phyloP scores from a whole-genome alignment of 192 early-diverging fungal genomes.

The Podila minutissima region DNA sequence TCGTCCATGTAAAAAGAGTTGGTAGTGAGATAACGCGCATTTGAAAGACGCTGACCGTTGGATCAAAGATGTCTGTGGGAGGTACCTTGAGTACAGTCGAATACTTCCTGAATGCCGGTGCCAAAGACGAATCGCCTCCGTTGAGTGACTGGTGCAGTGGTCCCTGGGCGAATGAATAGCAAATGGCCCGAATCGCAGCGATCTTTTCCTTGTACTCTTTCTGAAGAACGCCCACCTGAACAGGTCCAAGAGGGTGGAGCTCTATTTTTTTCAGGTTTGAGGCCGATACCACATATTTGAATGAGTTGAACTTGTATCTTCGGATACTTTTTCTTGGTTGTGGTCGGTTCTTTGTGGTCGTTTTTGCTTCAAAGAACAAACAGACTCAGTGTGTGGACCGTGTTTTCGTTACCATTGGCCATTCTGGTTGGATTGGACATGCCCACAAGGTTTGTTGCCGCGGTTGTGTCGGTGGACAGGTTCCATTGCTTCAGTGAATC shows the following conservation, averaged over 20 bases:
- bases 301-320: too few relatives aligned
- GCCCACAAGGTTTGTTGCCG: slow-evolving; percentile 19
- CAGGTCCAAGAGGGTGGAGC: slow-evolving; percentile 47
- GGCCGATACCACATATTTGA: neutral
- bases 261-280: slow-evolving; percentile 10
- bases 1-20: too few relatives aligned
- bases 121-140: slow-evolving; percentile 27
- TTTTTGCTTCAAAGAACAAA: neutral
- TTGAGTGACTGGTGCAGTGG: slow-evolving; percentile 46
- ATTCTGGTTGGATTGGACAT: slow-evolving; percentile 19
- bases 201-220: slow-evolving; percentile 49
- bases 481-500: slow-evolving; percentile 49
- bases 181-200: slow-evolving; percentile 45
- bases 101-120: slow-evolving; percentile 28
- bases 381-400: neutral
- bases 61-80: neutral
- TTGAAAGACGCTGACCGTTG: neutral
- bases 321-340: neutral
- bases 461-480: slow-evolving; percentile 16
- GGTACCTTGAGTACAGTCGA: slow-evolving; percentile 35
- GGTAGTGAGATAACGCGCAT: too few relatives aligned
- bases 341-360: neutral
- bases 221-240: slow-evolving; percentile 31
- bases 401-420: slow-evolving; percentile 19
- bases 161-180: slow-evolving; percentile 46